Evolutionary conservation across 768 basidiomycete species (phyloP).

Genomic region (Pulveroboletus sp.): DNA sequence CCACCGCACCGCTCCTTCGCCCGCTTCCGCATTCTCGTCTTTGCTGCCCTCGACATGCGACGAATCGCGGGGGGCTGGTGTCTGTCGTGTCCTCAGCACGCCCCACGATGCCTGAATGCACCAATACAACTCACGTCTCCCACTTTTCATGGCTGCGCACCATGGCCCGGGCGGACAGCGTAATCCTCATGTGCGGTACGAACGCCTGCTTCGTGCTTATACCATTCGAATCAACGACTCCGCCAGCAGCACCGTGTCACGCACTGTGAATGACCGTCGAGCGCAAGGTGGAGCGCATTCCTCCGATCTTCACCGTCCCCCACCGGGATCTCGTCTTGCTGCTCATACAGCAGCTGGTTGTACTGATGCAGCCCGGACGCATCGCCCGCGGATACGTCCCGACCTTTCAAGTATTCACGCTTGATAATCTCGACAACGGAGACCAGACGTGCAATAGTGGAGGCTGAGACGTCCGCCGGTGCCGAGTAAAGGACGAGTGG

Average conservation of each 20-base stretch:
- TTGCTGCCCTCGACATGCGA: slow-evolving; percentile 54
- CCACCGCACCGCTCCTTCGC: slow-evolving; percentile 27
- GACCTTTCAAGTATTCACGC: slow-evolving; percentile 62
- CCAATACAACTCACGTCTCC: slow-evolving; percentile 33
- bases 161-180: slow-evolving; percentile 46
- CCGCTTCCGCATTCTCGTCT: slow-evolving; percentile 47
- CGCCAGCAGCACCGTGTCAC: slow-evolving; percentile 19
- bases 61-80: slow-evolving; percentile 52
- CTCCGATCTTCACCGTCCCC: slow-evolving; percentile 33
- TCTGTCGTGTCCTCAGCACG: slow-evolving; percentile 34
- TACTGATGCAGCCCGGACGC: slow-evolving; percentile 67
- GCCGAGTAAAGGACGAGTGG: slow-evolving; percentile 59
- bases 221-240: neutral
- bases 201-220: slow-evolving; percentile 49
- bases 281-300: slow-evolving; percentile 31
- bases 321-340: slow-evolving; percentile 16
- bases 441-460: slow-evolving; percentile 57
- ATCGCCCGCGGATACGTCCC: slow-evolving; percentile 41
- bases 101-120: neutral
- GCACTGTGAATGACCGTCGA: slow-evolving; percentile 60
- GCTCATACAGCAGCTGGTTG: slow-evolving; percentile 59
- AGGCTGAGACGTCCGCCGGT: slow-evolving; percentile 35
- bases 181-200: slow-evolving; percentile 68
- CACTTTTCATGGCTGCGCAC: slow-evolving; percentile 34
- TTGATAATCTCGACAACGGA: slow-evolving; percentile 83